Percentiles rank a stretch among this genome's conserved stretches.
These are phyloP conservation scores for Colletotrichum sp. DNA, from an alignment of 2,329 filamentous ascomycete genomes.

Conservation along the genomic window DNA sequence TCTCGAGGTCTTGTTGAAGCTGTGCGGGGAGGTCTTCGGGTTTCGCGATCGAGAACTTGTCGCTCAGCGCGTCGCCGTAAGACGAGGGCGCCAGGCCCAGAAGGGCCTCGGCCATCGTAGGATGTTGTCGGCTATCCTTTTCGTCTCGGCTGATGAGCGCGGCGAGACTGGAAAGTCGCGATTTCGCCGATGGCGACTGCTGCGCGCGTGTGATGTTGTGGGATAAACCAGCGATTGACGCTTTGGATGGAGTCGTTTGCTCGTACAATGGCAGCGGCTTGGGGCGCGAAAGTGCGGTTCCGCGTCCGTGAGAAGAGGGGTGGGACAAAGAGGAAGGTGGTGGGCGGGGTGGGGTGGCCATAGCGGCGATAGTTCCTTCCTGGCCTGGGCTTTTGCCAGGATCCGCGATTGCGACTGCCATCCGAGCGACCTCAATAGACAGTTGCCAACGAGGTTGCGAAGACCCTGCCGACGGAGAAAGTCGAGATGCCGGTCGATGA, in stretches of 20 bases:
- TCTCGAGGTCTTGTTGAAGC: constrained; percentile 44
- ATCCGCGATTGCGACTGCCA: not conserved
- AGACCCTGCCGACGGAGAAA: not conserved
- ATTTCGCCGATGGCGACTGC: constrained; percentile 14
- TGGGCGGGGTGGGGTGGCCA: not conserved
- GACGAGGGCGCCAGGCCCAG: constrained; percentile 22
- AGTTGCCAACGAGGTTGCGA: not conserved
- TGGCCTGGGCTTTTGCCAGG: not conserved
- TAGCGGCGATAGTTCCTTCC: not conserved
- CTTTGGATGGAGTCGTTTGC: not conserved
- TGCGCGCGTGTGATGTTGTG: not conserved
- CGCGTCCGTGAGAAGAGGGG: not conserved
- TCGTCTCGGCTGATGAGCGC: not conserved
- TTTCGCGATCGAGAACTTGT: constrained; percentile 36
- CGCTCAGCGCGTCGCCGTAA: constrained; percentile 29
- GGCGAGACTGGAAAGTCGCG: not conserved
- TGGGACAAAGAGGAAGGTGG: not conserved
- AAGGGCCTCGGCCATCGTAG: constrained; percentile 29
- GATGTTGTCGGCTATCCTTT: not conserved
- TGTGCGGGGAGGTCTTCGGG: constrained; percentile 51
- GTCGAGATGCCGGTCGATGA: not conserved
- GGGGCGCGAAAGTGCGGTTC: not conserved
- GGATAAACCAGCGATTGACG: not conserved
- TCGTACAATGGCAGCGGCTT: not conserved
- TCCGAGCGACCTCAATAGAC: not conserved